phyloP scores from a whole-genome alignment of 768 basidiomycete genomes.

The Suillus cothurnatus region DNA sequence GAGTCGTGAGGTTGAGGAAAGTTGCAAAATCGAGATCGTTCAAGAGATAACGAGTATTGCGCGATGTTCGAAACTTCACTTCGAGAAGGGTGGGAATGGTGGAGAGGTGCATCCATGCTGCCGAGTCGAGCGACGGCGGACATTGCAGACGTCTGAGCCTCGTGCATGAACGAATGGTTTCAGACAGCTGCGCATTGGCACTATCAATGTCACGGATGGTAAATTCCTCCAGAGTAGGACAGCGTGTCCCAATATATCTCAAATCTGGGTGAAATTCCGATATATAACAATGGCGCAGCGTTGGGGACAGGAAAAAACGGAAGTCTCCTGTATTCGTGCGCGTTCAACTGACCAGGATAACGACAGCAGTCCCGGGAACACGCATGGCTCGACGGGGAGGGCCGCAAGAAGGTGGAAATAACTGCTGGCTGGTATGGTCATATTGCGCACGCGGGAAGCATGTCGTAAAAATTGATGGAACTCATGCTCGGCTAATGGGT shows the following conservation, averaged over 20 bases:
- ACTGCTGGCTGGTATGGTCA: background rate
- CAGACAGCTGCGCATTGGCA: background rate
- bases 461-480: background rate
- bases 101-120: conserved; percentile 4
- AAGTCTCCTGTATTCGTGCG: background rate
- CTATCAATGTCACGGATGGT: background rate
- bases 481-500: background rate
- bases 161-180: background rate
- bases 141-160: background rate
- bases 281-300: background rate
- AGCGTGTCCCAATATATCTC: background rate
- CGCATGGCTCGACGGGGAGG: background rate
- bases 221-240: background rate
- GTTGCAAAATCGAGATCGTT: background rate
- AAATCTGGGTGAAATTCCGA: background rate
- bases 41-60: background rate
- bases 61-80: background rate
- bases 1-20: background rate
- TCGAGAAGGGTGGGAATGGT: background rate
- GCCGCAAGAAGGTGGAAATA: background rate
- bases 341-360: background rate
- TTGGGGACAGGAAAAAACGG: background rate
- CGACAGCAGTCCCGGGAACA: background rate
- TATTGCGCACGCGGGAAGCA: background rate
- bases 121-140: background rate